These are phyloP conservation scores for Cavenderia fasciculata DNA, from an alignment of 78 protist genomes.

Conservation along the genomic window DNA sequence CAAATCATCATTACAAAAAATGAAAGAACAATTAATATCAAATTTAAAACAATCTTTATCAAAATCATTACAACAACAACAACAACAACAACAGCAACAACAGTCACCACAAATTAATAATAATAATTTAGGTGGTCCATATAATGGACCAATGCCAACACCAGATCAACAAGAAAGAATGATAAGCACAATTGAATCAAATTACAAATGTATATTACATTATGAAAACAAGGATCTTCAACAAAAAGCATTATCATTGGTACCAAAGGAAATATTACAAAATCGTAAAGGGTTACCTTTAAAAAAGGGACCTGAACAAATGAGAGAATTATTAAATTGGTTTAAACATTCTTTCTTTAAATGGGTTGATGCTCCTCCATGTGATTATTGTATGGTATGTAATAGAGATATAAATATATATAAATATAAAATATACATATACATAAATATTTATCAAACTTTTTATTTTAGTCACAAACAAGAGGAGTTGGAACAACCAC, in stretches of 20 bases:
- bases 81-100: background rate
- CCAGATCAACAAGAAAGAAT: background rate
- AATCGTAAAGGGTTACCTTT: background rate
- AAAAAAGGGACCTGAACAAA: background rate
- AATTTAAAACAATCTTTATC: too few relatives aligned
- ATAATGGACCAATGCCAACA: too few relatives aligned
- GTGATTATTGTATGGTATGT: slow-evolving; percentile 59
- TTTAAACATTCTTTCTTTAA: slow-evolving; percentile 82
- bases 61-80: background rate
- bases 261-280: background rate
- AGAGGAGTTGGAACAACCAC: background rate
- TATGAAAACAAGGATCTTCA: background rate
- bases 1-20: too few relatives aligned
- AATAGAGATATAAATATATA: background rate
- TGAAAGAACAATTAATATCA: too few relatives aligned
- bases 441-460: background rate
- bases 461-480: slow-evolving; percentile 2
- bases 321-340: slow-evolving; percentile 82
- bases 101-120: background rate
- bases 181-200: background rate
- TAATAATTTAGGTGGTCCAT: too few relatives aligned
- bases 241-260: background rate
- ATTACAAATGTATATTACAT: background rate
- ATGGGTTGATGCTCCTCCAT: slow-evolving; percentile 87
- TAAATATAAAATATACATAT: background rate